These are phyloP conservation scores for Mariannaea elegans DNA, from an alignment of 2,329 filamentous ascomycete species.

Conservation along the genomic window DNA sequence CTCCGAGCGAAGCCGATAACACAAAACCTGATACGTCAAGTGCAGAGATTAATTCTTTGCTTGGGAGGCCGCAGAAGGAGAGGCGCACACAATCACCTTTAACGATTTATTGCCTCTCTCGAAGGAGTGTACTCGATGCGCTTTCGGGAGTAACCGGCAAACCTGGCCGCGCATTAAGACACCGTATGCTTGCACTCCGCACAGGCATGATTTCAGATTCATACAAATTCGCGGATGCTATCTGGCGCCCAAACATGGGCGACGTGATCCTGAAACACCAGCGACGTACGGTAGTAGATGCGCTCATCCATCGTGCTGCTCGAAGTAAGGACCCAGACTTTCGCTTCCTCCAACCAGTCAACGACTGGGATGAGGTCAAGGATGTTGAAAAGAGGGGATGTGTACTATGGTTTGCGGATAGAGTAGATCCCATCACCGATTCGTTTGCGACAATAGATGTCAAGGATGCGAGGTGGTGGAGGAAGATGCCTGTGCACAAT, in stretches of 20 bases:
- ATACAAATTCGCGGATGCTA: slow-evolving; percentile 12
- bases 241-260: slow-evolving; percentile 64
- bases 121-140: slow-evolving; percentile 42
- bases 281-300: slow-evolving; percentile 56
- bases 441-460: slow-evolving; percentile 58
- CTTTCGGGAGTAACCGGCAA: slow-evolving; percentile 24
- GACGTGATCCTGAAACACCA: slow-evolving; percentile 60
- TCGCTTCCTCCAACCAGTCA: slow-evolving; percentile 53
- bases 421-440: slow-evolving; percentile 36
- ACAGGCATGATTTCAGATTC: slow-evolving; percentile 39
- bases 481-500: slow-evolving; percentile 62
- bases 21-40: too few relatives aligned
- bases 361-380: slow-evolving; percentile 55
- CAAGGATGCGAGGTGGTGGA: slow-evolving; percentile 43
- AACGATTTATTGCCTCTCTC: slow-evolving; percentile 39
- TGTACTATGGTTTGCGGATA: slow-evolving; percentile 52
- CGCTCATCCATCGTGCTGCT: slow-evolving; percentile 47
- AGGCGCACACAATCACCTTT: slow-evolving; percentile 23
- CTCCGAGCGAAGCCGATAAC: background rate
- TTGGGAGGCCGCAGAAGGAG: background rate
- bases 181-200: slow-evolving; percentile 31
- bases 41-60: background rate
- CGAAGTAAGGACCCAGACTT: slow-evolving; percentile 30
- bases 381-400: slow-evolving; percentile 53
- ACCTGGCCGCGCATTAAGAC: slow-evolving; percentile 1